These are phyloP conservation scores for Drechslera avenae DNA, from an alignment of 2,329 filamentous ascomycete species.

Conservation along the genomic window DNA sequence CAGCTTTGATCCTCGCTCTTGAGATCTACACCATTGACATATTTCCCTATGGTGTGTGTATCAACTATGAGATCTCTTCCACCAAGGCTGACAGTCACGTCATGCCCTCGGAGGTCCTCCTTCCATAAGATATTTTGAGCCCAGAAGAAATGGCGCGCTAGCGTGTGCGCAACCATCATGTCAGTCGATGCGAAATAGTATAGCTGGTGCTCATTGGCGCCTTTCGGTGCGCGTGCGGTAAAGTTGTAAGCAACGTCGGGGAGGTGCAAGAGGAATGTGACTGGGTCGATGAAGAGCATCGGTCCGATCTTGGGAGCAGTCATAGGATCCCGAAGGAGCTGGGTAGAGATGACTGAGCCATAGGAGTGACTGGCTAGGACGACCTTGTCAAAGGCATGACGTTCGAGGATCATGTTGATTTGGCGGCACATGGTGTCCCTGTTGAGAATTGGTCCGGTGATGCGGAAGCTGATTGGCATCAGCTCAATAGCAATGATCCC, in stretches of 20 bases:
- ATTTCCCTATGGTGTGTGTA: conserved; percentile 62
- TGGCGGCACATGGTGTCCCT: conserved; percentile 62
- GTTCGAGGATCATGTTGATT: conserved; percentile 61
- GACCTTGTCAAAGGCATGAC: conserved; percentile 63
- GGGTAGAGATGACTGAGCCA: conserved; percentile 66
- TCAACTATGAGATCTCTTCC: conserved; percentile 70
- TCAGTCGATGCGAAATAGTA: conserved; percentile 74
- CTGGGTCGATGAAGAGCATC: conserved; percentile 64
- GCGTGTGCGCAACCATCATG: conserved; percentile 67
- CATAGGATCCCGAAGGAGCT: conserved; percentile 60
- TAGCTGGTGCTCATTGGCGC: conserved; percentile 71
- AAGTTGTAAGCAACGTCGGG: conserved; percentile 77
- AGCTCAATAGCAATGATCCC: conserved; percentile 70
- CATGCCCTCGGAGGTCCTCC: conserved; percentile 60
- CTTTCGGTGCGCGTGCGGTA: conserved; percentile 35
- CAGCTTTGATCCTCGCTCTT: conserved; percentile 34
- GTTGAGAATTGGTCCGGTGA: conserved; percentile 60
- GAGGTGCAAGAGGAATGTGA: conserved; percentile 69
- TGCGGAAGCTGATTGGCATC: conserved; percentile 67
- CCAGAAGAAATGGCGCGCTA: conserved; percentile 74
- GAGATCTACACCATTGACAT: conserved; percentile 54
- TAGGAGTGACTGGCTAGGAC: conserved; percentile 67
- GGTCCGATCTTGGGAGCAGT: conserved; percentile 56
- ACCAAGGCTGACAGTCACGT: conserved; percentile 63
- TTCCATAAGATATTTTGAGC: conserved; percentile 72